Base-by-base conservation (phyloP, 1,284 basidiomycete species). In the Thelephora terrestris region DNA sequence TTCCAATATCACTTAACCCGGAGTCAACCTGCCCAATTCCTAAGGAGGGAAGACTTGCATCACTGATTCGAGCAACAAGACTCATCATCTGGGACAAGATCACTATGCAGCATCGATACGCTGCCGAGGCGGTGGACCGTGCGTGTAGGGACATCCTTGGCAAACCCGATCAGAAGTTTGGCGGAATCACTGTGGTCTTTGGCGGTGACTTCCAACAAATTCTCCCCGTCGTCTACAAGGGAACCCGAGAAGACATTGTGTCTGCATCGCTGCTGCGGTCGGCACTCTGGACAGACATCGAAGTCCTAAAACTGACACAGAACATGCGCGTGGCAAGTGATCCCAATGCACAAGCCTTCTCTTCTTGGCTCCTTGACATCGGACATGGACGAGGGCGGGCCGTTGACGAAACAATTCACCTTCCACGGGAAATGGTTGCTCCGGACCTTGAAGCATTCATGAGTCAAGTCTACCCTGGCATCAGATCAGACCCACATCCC, bases 181-280 rank as follows among this genome's bases (percentile, higher is more conserved):
- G 70, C 24, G 69, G 70, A 0, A 57, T 70, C 18, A 63, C 65
- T 16, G 57, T 72, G 2, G 55, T 71, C 1, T 68, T 71, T 58
- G 65, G 68, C 16, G 71, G 72, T 0, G 69, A 73, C 52, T 73
- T 69, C 50, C 57, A 63, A 38, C 71, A 74, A 51, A 67, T 54
- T 6, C 58, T 71, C 2, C 71, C 71, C 21, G 71, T 73, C 1
- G 52, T 72, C 42, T 50, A 55, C 1, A 55, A 61, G 50, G 69
- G 69, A 0, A 52, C 55, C 1, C 51, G 61, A 43, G 57, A 62
- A 42, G 54, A 71, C 7, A 67, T 71, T 53, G 58, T 73, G 10
- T 50, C 52, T 43, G 61, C 64, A 0, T 62, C 61, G 1, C 43
- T 75, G 0, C 61, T 57, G 14, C 38, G 55, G 0, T 73, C 69